A percentile compares a stretch with the other conserved stretches of the same genome.
Evolutionary conservation across 1,139 yeast species (phyloP).

Genomic region (Hemisphaericaspora xylofermentans): DNA sequence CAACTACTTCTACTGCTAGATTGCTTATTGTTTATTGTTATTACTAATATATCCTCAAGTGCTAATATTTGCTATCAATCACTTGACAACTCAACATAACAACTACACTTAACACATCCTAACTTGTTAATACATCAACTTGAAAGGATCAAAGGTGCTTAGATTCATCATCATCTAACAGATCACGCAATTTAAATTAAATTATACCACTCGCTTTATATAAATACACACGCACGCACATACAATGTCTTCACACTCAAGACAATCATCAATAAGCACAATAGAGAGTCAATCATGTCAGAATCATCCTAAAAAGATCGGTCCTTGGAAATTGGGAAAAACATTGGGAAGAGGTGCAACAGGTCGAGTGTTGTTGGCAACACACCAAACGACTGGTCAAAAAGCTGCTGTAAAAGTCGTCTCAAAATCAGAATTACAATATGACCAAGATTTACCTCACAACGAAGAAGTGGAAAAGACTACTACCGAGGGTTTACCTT

Average conservation of each 20-base stretch:
- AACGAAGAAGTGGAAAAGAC: conserved; percentile 24
- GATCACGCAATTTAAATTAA: background rate
- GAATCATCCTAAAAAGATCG: conserved; percentile 52
- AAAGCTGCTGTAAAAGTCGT: conserved; percentile 82
- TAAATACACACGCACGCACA: background rate
- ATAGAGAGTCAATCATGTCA: conserved; percentile 30
- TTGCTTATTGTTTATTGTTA: too few species aligned
- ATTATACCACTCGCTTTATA: background rate
- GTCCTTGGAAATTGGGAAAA: conserved; percentile 81
- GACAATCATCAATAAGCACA: conserved; percentile 43
- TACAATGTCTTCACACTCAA: conserved; percentile 35
- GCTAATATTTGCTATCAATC: background rate
- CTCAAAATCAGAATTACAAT: conserved; percentile 57
- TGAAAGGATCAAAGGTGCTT: background rate
- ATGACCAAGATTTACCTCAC: conserved; percentile 23
- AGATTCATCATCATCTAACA: background rate
- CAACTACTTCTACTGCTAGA: too few species aligned
- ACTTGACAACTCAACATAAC: background rate
- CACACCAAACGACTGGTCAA: conserved; percentile 66
- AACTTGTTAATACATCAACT: too few species aligned
- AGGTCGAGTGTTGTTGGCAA: conserved; percentile 74
- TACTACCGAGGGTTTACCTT: conserved; percentile 58
- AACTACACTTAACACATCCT: background rate
- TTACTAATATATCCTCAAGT: too few species aligned
- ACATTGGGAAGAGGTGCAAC: conserved; percentile 83